Conservation (phyloP, 345 rosid species). For the Jatropha curcas region DNA sequence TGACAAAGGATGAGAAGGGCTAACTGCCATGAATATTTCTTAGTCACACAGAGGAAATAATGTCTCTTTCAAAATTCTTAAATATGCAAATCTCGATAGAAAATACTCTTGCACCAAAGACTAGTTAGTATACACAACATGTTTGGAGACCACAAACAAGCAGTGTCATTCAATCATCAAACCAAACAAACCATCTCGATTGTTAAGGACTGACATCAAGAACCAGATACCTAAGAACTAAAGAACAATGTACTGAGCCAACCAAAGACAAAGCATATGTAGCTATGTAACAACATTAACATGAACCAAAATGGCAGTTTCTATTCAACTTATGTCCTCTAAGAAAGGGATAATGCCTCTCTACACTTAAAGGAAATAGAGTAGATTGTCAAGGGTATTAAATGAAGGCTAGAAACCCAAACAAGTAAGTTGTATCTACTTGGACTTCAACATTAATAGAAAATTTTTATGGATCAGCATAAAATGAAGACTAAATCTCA, state of each 20-base stretch:
- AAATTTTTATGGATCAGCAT: background rate
- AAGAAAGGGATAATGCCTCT: background rate
- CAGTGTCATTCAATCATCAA: background rate
- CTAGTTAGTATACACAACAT: background rate
- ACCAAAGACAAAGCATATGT: background rate
- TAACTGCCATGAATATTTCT: no score
- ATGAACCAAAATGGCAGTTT: background rate
- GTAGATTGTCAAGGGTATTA: no score
- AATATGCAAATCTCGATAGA: background rate
- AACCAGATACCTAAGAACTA: background rate
- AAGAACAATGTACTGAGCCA: background rate
- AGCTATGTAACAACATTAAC: background rate
- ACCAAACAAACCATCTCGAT: no score
- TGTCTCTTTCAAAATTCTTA: background rate
- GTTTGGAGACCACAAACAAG: background rate
- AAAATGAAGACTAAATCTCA: background rate
- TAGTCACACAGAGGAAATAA: background rate
- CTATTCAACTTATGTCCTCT: background rate
- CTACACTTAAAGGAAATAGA: background rate
- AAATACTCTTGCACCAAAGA: background rate
- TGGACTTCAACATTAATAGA: background rate
- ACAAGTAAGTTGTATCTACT: background rate
- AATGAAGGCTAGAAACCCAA: background rate
- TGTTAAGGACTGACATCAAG: background rate
- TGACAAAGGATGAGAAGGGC: slow-evolving; percentile 15